Conservation (phyloP, 129 eudicot genomes). For the Smallanthus sonchifolius region DNA sequence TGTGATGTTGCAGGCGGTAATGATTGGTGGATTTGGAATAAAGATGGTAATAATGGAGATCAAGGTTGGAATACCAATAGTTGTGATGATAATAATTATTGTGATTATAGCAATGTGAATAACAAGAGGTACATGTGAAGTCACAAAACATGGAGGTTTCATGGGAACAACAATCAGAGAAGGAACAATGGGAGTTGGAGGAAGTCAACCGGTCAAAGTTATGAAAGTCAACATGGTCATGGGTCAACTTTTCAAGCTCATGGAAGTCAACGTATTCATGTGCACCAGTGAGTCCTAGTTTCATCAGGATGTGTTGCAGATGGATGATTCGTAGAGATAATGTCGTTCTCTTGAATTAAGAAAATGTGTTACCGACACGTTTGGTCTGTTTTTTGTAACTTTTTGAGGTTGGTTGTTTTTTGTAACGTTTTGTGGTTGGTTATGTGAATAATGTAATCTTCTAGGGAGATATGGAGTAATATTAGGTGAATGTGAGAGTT, state of each 20-base stretch:
- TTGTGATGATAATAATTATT: constrained; percentile 9
- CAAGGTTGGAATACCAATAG: constrained; percentile 35
- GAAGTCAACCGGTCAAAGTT: constrained; percentile 4
- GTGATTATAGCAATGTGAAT: constrained; percentile 25
- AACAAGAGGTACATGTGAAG: constrained; percentile 9
- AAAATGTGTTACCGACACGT: background rate
- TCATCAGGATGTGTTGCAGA: background rate
- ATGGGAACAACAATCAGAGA: constrained; percentile 19
- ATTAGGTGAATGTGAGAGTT: background rate
- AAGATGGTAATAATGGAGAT: constrained; percentile 18
- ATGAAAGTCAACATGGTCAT: constrained; percentile 18
- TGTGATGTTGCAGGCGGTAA: constrained; percentile 22
- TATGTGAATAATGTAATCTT: constrained; percentile 10
- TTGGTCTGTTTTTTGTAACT: background rate
- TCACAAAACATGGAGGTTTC: constrained; percentile 20
- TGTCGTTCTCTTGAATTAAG: background rate
- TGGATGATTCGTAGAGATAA: background rate
- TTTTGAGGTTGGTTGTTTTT: background rate
- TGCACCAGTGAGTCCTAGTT: constrained; percentile 11
- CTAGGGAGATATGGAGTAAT: constrained; percentile 6
- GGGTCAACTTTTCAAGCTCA: constrained; percentile 9
- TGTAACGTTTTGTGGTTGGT: background rate
- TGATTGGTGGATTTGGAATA: constrained; percentile 4
- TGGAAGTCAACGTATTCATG: constrained; percentile 19
- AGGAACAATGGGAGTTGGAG: constrained; percentile 27